Conservation (phyloP, 345 rosid species). For the Camelina hispida region DNA sequence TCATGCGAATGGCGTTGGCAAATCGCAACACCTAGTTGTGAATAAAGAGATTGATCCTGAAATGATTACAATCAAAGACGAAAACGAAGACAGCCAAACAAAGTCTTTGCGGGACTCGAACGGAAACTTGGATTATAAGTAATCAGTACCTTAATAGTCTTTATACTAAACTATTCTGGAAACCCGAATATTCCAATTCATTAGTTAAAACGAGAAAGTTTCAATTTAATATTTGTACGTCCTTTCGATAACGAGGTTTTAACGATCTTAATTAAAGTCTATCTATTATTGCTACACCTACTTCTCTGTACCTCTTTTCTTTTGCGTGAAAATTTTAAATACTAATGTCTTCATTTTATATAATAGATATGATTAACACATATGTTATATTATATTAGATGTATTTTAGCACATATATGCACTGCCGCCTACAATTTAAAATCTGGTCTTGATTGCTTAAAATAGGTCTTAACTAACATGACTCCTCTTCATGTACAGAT, state of each 20-base stretch:
- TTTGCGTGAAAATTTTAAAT: conserved; percentile 33
- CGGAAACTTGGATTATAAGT: conserved; percentile 42
- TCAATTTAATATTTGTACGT: conserved; percentile 30
- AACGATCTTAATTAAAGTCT: conserved; percentile 33
- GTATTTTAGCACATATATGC: background rate
- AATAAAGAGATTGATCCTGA: background rate
- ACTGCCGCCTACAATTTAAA: background rate
- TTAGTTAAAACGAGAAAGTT: conserved; percentile 10
- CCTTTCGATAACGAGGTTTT: conserved; percentile 48
- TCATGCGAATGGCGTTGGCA: background rate
- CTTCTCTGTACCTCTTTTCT: conserved; percentile 14
- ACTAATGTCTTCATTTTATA: background rate
- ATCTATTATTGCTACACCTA: conserved; percentile 12
- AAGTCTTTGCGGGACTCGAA: conserved; percentile 42
- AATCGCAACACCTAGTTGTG: background rate
- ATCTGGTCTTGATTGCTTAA: background rate
- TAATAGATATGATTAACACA: background rate
- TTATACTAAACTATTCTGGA: conserved; percentile 15
- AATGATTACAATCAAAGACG: conserved; percentile 18
- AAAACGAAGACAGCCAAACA: conserved; percentile 28
- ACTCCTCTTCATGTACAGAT: background rate
- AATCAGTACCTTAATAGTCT: conserved; percentile 17
- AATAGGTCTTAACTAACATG: background rate
- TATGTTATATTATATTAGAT: background rate
- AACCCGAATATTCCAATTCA: conserved; percentile 18